These are phyloP conservation scores for Aspergillus felis DNA, from an alignment of 2,329 filamentous ascomycete genomes.

Conservation along the genomic window DNA sequence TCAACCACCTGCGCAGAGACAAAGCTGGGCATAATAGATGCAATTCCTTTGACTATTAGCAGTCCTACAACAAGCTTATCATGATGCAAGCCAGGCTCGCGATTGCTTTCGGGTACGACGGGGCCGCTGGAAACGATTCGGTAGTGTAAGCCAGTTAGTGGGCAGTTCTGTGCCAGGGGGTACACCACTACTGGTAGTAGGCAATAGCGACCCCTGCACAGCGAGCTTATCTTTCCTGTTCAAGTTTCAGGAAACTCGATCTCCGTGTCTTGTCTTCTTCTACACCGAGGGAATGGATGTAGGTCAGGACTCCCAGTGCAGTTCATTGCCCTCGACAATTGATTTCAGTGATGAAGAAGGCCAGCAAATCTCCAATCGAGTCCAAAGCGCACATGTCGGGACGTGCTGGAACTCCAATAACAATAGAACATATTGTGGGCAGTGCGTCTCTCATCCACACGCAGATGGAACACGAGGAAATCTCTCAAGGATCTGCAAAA, in stretches of 20 bases:
- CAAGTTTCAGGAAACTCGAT: neutral
- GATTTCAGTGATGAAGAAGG: neutral
- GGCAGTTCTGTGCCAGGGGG: neutral
- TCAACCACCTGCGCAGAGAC: neutral
- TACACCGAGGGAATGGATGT: no score
- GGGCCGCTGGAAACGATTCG: neutral
- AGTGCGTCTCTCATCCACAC: neutral
- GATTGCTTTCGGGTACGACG: neutral
- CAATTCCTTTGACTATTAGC: neutral
- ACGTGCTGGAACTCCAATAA: neutral
- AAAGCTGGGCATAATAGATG: no score
- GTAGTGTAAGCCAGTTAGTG: neutral
- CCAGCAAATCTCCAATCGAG: neutral
- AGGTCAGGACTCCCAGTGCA: no score
- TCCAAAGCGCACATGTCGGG: neutral
- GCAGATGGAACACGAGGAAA: neutral
- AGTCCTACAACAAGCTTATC: neutral
- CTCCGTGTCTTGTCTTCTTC: no score
- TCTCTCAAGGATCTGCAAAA: neutral
- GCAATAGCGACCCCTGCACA: neutral
- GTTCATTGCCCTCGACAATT: neutral
- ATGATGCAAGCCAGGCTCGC: neutral
- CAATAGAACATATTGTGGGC: neutral
- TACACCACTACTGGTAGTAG: neutral
- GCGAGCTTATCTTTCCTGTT: neutral